These are phyloP conservation scores for Rutstroemia sp. DNA, from an alignment of 2,329 filamentous ascomycete genomes.

Conservation along the genomic window DNA sequence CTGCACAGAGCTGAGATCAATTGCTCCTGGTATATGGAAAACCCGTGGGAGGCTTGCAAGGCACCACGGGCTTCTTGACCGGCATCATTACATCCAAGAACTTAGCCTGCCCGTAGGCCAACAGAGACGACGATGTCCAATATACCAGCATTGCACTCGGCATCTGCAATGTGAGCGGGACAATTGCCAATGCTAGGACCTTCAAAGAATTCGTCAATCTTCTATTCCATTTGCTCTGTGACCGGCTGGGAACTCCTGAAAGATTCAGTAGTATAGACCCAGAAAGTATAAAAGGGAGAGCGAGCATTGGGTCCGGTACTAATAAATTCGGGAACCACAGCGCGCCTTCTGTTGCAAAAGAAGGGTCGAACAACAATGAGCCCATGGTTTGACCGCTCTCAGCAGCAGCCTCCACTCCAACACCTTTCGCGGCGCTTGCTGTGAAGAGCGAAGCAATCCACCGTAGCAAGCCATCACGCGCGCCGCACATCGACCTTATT, in stretches of 20 bases:
- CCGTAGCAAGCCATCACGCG: slow-evolving; percentile 33
- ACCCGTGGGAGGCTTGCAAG: slow-evolving; percentile 19
- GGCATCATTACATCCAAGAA: slow-evolving; percentile 35
- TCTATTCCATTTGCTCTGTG: slow-evolving; percentile 16
- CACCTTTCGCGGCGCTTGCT: background rate
- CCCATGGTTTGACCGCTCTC: background rate
- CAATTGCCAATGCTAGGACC: slow-evolving; percentile 34
- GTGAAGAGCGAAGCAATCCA: slow-evolving; percentile 24
- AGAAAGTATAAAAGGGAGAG: slow-evolving; percentile 42
- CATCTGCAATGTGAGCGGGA: slow-evolving; percentile 32
- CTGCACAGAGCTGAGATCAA: background rate
- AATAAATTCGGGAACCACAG: slow-evolving; percentile 54
- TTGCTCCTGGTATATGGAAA: background rate
- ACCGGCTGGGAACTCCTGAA: slow-evolving; percentile 10
- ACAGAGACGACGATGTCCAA: slow-evolving; percentile 39
- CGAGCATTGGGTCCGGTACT: slow-evolving; percentile 41
- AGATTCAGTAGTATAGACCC: slow-evolving; percentile 42
- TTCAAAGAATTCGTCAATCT: slow-evolving; percentile 28
- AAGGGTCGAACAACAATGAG: slow-evolving; percentile 12
- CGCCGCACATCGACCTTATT: slow-evolving; percentile 39
- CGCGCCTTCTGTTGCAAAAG: slow-evolving; percentile 47
- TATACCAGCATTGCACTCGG: slow-evolving; percentile 41
- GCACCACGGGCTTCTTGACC: slow-evolving; percentile 25
- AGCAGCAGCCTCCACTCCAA: background rate
- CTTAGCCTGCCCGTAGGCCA: slow-evolving; percentile 34